Conservation (phyloP, 148 eudicot genomes). For the Spergularia marina region DNA sequence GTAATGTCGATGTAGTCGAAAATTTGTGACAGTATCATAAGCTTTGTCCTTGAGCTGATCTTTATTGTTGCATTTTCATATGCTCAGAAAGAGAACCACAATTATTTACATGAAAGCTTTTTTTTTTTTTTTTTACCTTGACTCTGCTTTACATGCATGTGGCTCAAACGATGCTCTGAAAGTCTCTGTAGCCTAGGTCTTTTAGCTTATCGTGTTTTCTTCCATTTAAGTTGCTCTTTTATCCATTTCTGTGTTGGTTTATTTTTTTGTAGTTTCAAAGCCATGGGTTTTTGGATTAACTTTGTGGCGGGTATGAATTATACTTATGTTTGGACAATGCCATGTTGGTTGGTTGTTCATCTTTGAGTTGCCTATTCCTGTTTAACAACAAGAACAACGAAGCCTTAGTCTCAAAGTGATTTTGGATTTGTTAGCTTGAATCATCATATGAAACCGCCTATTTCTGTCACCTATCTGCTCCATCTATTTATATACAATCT, state of each 20-base stretch:
- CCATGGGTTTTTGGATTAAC: not conserved
- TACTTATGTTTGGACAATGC: not conserved
- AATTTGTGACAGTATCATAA: too few species aligned
- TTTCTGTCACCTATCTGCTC: too few species aligned
- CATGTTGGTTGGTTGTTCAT: not conserved
- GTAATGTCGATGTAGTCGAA: too few species aligned
- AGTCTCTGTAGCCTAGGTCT: not conserved
- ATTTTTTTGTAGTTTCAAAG: not conserved
- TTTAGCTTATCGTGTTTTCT: not conserved
- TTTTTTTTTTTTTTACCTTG: not conserved
- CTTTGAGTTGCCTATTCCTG: conserved; percentile 4
- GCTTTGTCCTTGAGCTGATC: too few species aligned
- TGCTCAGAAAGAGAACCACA: not conserved
- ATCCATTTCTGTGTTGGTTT: not conserved
- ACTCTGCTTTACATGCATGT: not conserved
- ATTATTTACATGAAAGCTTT: not conserved
- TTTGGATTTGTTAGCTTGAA: too few species aligned
- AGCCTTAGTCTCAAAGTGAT: too few species aligned
- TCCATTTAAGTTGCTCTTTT: not conserved
- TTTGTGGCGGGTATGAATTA: not conserved
- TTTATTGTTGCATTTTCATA: not conserved
- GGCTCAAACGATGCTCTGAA: conserved; percentile 5
- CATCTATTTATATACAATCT: too few species aligned
- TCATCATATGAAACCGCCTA: too few species aligned
- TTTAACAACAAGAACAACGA: not conserved